Conservation (phyloP, 1,284 basidiomycete species). For the Boletus smithii region DNA sequence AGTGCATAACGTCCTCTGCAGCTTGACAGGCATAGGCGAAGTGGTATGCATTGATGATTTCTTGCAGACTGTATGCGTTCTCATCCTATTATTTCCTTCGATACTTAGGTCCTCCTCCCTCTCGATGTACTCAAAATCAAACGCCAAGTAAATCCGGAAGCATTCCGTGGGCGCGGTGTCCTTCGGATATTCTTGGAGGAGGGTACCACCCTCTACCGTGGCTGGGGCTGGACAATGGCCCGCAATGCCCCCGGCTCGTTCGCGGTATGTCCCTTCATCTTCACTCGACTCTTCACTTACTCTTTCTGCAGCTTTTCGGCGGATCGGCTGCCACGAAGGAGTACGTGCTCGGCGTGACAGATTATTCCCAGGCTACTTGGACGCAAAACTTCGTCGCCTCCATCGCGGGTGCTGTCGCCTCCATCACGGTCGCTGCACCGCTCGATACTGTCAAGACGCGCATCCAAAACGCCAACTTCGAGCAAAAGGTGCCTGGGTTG, state of each 20-base stretch:
- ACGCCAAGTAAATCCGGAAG: slow-evolving; percentile 95
- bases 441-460: slow-evolving; percentile 96
- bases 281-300: not conserved
- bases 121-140: slow-evolving; percentile 98
- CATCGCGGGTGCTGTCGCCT: slow-evolving; percentile 90
- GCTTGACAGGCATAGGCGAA: slow-evolving; percentile 95
- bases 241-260: slow-evolving; percentile 96
- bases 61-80: not conserved
- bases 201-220: slow-evolving; percentile 88
- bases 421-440: slow-evolving; percentile 94
- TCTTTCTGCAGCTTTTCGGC: slow-evolving; percentile 77
- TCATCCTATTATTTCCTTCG: slow-evolving; percentile 1
- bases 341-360: slow-evolving; percentile 83
- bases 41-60: slow-evolving; percentile 58
- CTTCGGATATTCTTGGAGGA: slow-evolving; percentile 91
- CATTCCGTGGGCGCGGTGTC: slow-evolving; percentile 90
- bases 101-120: slow-evolving; percentile 75
- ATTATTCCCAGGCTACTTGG: slow-evolving; percentile 95
- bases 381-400: slow-evolving; percentile 94
- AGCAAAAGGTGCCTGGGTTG: slow-evolving; percentile 84
- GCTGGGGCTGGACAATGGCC: slow-evolving; percentile 99
- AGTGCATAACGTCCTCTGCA: slow-evolving; percentile 32
- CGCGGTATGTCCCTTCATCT: slow-evolving; percentile 58
- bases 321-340: slow-evolving; percentile 95
- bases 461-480: slow-evolving; percentile 98